Percentiles rank a stretch among this genome's conserved stretches.
These are phyloP conservation scores for Fraxinus dipetala DNA, from an alignment of 305 asterid genomes.

Conservation along the genomic window DNA sequence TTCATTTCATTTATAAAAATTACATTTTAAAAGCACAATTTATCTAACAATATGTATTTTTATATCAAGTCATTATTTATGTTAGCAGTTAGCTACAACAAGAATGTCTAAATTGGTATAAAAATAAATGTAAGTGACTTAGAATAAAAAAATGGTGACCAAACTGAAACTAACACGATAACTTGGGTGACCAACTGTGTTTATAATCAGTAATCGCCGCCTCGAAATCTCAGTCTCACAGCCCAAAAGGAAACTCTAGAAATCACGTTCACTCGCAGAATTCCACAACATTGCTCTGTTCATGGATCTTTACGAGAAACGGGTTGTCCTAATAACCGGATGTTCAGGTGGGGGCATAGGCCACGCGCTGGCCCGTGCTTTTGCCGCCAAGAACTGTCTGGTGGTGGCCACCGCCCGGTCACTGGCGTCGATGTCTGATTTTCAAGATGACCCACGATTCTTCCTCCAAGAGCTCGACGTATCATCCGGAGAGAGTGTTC, in stretches of 20 bases:
- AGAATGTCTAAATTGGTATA: no score
- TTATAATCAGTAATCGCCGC: neutral
- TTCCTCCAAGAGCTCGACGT: slow-evolving; percentile 77
- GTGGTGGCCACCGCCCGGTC: slow-evolving; percentile 91
- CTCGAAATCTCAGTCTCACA: no score
- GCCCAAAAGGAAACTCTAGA: neutral
- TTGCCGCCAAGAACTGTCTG: slow-evolving; percentile 64
- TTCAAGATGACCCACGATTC: slow-evolving; percentile 61
- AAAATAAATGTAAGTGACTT: no score
- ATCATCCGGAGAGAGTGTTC: slow-evolving; percentile 64
- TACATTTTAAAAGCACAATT: no score
- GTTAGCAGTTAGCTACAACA: no score
- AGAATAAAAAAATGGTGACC: neutral
- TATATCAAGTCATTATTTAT: no score
- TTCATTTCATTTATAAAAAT: no score
- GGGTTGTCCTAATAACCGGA: slow-evolving; percentile 72
- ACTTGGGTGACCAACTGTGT: neutral
- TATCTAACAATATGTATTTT: no score
- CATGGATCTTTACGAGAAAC: slow-evolving; percentile 40
- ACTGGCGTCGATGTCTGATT: slow-evolving; percentile 56
- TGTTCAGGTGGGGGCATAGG: slow-evolving; percentile 90
- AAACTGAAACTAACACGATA: neutral
- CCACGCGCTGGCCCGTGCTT: slow-evolving; percentile 75
- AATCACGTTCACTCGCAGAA: neutral
- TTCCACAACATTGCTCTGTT: neutral